A percentile compares a stretch with the other conserved stretches of the same genome.
phyloP scores from a whole-genome alignment of 1,139 yeast genomes.

The Groenewaldozyma auringiensis region DNA sequence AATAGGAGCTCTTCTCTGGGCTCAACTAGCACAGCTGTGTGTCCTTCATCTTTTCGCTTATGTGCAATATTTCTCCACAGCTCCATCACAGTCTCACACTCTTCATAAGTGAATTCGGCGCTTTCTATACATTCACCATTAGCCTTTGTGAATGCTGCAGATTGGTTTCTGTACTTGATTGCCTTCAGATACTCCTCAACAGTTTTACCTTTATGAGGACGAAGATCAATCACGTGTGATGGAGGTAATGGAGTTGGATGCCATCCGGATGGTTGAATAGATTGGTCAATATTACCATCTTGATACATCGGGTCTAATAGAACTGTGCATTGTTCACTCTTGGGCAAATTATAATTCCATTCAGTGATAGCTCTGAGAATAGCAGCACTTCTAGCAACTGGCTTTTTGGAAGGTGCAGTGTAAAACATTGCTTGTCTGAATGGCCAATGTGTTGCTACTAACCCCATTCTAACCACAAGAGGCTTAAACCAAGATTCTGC shows the following conservation, averaged over 20 bases:
- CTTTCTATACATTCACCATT: conserved; percentile 34
- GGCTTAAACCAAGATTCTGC: conserved; percentile 29
- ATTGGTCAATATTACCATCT: conserved; percentile 32
- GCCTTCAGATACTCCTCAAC: conserved; percentile 35
- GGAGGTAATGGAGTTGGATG: conserved; percentile 33
- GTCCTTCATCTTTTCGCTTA: conserved; percentile 34
- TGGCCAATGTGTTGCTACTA: conserved; percentile 44
- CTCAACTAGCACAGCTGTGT: conserved; percentile 34
- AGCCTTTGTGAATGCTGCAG: conserved; percentile 31
- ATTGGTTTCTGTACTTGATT: conserved; percentile 38
- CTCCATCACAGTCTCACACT: conserved; percentile 30
- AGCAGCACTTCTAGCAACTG: conserved; percentile 39
- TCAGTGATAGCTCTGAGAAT: conserved; percentile 34
- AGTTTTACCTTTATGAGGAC: conserved; percentile 32
- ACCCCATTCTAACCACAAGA: conserved; percentile 36
- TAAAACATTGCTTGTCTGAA: conserved; percentile 38
- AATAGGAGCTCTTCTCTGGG: conserved; percentile 33
- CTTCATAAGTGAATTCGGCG: conserved; percentile 27
- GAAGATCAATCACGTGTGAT: conserved; percentile 37
- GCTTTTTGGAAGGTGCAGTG: conserved; percentile 34
- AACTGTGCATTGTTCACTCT: conserved; percentile 31
- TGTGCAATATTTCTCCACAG: conserved; percentile 38
- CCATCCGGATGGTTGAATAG: conserved; percentile 39
- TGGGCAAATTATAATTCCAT: conserved; percentile 31
- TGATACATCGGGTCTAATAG: conserved; percentile 37